These are phyloP conservation scores for Cladorrhinum sp. DNA, from an alignment of 2,329 filamentous ascomycete species.

Conservation along the genomic window DNA sequence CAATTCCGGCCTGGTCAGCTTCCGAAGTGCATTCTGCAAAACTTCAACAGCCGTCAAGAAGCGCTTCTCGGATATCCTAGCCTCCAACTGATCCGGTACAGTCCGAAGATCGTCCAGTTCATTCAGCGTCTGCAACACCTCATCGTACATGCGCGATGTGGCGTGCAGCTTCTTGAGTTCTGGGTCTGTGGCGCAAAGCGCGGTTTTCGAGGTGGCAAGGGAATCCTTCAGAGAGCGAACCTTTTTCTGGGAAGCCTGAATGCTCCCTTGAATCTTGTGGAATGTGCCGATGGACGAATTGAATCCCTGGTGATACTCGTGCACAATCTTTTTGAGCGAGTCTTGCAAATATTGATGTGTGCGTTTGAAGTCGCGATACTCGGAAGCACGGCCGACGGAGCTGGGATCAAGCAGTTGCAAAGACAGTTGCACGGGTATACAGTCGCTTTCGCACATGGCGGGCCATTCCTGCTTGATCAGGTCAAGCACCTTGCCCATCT, in stretches of 20 bases:
- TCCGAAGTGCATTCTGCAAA: conserved; percentile 78
- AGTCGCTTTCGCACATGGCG: conserved; percentile 83
- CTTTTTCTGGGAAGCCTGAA: conserved; percentile 81
- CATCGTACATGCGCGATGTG: conserved; percentile 86
- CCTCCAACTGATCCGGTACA: conserved; percentile 89
- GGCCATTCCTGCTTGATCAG: conserved; percentile 88
- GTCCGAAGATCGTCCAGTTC: conserved; percentile 84
- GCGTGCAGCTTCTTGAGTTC: conserved; percentile 88
- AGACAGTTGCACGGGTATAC: conserved; percentile 90
- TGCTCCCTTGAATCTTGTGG: conserved; percentile 95
- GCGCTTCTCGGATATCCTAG: conserved; percentile 91
- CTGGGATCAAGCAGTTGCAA: conserved; percentile 91
- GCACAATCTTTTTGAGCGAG: conserved; percentile 90
- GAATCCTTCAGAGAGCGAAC: conserved; percentile 81
- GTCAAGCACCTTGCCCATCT: conserved; percentile 66
- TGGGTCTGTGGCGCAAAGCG: conserved; percentile 79
- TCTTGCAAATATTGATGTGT: conserved; percentile 88
- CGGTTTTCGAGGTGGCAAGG: conserved; percentile 74
- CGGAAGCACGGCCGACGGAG: conserved; percentile 86
- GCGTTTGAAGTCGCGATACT: conserved; percentile 79
- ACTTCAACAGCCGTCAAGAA: conserved; percentile 92
- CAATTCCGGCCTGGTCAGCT: conserved; percentile 81
- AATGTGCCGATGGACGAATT: conserved; percentile 99
- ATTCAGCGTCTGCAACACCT: conserved; percentile 76
- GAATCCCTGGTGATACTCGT: conserved; percentile 98